Percentiles rank a stretch among this genome's conserved stretches.
Conservation (phyloP, 768 basidiomycete species). For the Naganishia kalamii region DNA sequence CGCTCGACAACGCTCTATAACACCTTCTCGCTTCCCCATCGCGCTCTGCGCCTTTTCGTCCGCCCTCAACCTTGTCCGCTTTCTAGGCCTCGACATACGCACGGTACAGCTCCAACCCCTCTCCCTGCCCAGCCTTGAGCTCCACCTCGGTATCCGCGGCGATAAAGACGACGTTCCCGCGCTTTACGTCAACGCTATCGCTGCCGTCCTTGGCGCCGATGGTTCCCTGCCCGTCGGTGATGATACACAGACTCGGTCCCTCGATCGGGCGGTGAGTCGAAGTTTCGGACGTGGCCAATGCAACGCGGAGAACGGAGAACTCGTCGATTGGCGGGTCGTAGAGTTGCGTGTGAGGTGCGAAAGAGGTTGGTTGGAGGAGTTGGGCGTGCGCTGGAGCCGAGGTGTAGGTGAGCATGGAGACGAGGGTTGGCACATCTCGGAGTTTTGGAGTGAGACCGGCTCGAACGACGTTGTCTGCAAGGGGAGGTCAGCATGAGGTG, state of each 20-base stretch:
- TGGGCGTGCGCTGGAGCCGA: conserved; percentile 65
- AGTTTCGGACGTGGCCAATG: conserved; percentile 49
- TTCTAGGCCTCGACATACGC: conserved; percentile 56
- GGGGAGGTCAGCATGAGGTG: not conserved
- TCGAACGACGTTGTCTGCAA: conserved; percentile 85
- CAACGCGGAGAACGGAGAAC: conserved; percentile 73
- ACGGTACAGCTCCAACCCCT: conserved; percentile 57
- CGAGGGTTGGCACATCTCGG: conserved; percentile 84
- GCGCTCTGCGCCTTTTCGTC: too few relatives aligned
- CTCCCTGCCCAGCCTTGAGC: conserved; percentile 47
- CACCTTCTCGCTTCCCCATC: too few relatives aligned
- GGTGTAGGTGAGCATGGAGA: conserved; percentile 77
- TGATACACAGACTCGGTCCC: conserved; percentile 79
- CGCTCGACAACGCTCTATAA: too few relatives aligned
- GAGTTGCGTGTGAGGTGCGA: conserved; percentile 52
- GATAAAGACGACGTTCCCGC: conserved; percentile 76
- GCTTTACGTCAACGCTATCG: conserved; percentile 48
- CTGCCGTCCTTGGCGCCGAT: conserved; percentile 41
- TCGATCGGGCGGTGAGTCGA: conserved; percentile 56
- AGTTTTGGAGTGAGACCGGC: conserved; percentile 96
- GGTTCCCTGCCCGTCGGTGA: conserved; percentile 62
- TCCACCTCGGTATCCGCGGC: conserved; percentile 62
- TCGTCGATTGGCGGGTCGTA: conserved; percentile 92
- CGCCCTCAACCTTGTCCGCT: too few relatives aligned
- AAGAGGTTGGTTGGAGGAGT: conserved; percentile 58